phyloP scores from a whole-genome alignment of 805 yeast genomes.

The Candida lessepsii region DNA sequence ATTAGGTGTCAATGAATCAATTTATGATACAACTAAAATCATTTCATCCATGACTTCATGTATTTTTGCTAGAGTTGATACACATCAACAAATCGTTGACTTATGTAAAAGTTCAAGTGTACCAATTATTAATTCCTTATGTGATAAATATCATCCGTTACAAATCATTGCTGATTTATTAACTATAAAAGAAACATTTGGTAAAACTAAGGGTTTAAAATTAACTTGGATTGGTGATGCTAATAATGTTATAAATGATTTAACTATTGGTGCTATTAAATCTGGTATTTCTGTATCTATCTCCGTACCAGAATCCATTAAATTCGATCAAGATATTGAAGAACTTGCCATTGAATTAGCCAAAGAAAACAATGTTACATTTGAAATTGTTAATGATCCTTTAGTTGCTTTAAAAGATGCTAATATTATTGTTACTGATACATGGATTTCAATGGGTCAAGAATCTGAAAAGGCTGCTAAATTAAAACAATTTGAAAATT shows the following conservation, averaged over 20 bases:
- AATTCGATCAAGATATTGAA: constrained; percentile 56
- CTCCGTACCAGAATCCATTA: constrained; percentile 79
- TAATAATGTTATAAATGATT: constrained; percentile 91
- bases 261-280: constrained; percentile 83
- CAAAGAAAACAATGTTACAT: constrained; percentile 37
- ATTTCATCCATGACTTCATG: constrained; percentile 96
- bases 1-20: constrained; percentile 89
- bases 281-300: constrained; percentile 79
- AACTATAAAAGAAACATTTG: constrained; percentile 80
- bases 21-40: constrained; percentile 85
- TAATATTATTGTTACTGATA: constrained; percentile 87
- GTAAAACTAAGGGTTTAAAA: constrained; percentile 58
- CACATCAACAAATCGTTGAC: constrained; percentile 77
- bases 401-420: constrained; percentile 69
- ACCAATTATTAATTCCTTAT: constrained; percentile 90
- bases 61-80: constrained; percentile 91
- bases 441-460: constrained; percentile 98
- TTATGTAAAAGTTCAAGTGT: constrained; percentile 77
- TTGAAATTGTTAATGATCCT: constrained; percentile 72
- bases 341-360: constrained; percentile 55
- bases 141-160: constrained; percentile 91
- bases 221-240: constrained; percentile 97
- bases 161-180: constrained; percentile 92
- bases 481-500: constrained; percentile 79
- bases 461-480: constrained; percentile 74